phyloP scores from a whole-genome alignment of 2,329 filamentous ascomycete species.

The Eurotiales sp. region DNA sequence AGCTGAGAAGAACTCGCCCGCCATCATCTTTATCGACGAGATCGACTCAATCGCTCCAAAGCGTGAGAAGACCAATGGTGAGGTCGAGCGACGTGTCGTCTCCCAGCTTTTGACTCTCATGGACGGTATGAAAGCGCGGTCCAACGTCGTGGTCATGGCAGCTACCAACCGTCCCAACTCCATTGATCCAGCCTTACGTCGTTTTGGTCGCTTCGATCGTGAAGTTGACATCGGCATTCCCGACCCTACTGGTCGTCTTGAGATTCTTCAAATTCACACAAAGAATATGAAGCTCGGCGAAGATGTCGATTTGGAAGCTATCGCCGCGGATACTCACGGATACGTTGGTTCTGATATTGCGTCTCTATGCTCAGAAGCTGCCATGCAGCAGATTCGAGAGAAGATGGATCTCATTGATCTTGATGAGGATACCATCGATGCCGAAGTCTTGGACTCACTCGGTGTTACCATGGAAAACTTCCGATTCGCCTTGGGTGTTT shows the following conservation, averaged over 20 bases:
- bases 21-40: slow-evolving; percentile 97
- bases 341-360: slow-evolving; percentile 98
- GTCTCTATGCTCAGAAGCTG: slow-evolving; percentile 96
- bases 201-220: slow-evolving; percentile 97
- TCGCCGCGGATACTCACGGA: slow-evolving; percentile 96
- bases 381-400: slow-evolving; percentile 99
- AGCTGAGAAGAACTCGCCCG: slow-evolving; percentile 94
- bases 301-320: slow-evolving; percentile 93
- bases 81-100: slow-evolving; percentile 98
- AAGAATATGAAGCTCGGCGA: slow-evolving; percentile 99
- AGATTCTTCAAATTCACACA: slow-evolving; percentile 99
- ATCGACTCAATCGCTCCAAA: slow-evolving; percentile 99
- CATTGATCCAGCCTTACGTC: slow-evolving; percentile 95
- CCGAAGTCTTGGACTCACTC: slow-evolving; percentile 94
- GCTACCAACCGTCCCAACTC: slow-evolving; percentile 98
- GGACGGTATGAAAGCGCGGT: slow-evolving; percentile 99
- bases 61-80: slow-evolving; percentile 91
- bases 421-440: slow-evolving; percentile 98
- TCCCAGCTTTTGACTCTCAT: slow-evolving; percentile 99
- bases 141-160: slow-evolving; percentile 99
- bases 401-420: slow-evolving; percentile 99
- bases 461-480: slow-evolving; percentile 99
- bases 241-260: slow-evolving; percentile 94
- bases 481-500: slow-evolving; percentile 95
- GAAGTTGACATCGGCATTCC: slow-evolving; percentile 97